These are phyloP conservation scores for Corymbia citriodora DNA, from an alignment of 441 rosid species.

Conservation along the genomic window DNA sequence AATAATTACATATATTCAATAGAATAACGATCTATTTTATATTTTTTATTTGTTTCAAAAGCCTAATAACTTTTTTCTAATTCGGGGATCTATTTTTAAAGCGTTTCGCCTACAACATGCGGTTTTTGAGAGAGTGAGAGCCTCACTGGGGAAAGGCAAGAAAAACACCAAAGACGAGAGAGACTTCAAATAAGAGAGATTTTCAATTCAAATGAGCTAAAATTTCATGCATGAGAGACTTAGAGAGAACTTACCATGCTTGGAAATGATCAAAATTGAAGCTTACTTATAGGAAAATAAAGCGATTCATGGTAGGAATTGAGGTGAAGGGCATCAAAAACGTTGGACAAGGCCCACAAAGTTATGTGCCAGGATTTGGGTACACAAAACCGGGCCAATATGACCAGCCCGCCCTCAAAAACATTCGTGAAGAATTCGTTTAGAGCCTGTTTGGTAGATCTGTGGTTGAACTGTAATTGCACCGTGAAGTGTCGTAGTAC, in stretches of 20 bases:
- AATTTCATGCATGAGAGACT: neutral
- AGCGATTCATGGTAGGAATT: neutral
- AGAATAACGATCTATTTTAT: rapidly evolving
- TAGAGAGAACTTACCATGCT: neutral
- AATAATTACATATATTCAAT: rapidly evolving
- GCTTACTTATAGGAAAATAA: neutral
- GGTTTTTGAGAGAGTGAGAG: neutral
- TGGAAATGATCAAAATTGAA: neutral
- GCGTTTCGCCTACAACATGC: neutral
- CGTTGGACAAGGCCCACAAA: neutral
- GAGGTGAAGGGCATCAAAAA: neutral
- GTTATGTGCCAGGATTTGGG: neutral
- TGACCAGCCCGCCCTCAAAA: neutral
- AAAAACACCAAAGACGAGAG: neutral
- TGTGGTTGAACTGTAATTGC: neutral
- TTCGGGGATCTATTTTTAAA: rapidly evolving
- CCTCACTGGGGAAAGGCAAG: neutral
- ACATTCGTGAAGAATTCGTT: neutral
- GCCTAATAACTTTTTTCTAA: neutral
- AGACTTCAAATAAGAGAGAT: neutral
- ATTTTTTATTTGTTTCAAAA: neutral
- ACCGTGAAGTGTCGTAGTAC: rapidly evolving
- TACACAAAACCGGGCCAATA: neutral
- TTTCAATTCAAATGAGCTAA: neutral
- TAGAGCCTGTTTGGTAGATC: rapidly evolving